Evolutionary conservation across 441 rosid species (phyloP).

Genomic region (Arabidopsis hybrid): DNA sequence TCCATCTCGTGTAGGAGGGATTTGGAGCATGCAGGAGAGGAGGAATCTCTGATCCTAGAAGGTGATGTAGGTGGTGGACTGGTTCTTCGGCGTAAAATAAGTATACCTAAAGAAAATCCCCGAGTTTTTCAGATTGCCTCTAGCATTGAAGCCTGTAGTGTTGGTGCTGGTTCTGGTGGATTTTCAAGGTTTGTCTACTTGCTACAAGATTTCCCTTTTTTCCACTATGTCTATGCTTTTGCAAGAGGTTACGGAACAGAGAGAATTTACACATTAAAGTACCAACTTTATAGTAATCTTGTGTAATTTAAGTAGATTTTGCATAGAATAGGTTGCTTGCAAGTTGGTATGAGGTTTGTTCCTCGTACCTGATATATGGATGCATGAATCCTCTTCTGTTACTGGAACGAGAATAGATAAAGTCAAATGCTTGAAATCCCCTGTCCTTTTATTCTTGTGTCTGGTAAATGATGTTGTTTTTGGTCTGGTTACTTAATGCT

Average conservation of each 20-base stretch:
- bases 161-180: slow-evolving; percentile 97
- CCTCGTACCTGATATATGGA: neutral
- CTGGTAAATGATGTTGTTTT: slow-evolving; percentile 5
- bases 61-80: slow-evolving; percentile 88
- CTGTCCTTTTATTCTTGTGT: neutral
- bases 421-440: neutral
- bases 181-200: slow-evolving; percentile 75
- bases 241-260: neutral
- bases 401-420: too few species aligned
- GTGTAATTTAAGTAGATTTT: neutral
- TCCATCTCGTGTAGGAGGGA: slow-evolving; percentile 62
- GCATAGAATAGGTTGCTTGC: neutral
- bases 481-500: slow-evolving; percentile 10
- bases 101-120: slow-evolving; percentile 57
- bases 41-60: slow-evolving; percentile 75
- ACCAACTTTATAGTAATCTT: slow-evolving; percentile 5
- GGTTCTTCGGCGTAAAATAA: slow-evolving; percentile 63
- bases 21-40: slow-evolving; percentile 84
- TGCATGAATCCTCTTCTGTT: neutral
- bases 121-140: slow-evolving; percentile 67
- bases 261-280: neutral
- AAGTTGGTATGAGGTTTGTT: neutral
- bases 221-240: slow-evolving; percentile 12
- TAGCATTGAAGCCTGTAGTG: slow-evolving; percentile 70
- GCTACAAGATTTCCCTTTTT: neutral